Conservation (phyloP, 2,329 filamentous ascomycete genomes). For the Aspergillus viridinutans region DNA sequence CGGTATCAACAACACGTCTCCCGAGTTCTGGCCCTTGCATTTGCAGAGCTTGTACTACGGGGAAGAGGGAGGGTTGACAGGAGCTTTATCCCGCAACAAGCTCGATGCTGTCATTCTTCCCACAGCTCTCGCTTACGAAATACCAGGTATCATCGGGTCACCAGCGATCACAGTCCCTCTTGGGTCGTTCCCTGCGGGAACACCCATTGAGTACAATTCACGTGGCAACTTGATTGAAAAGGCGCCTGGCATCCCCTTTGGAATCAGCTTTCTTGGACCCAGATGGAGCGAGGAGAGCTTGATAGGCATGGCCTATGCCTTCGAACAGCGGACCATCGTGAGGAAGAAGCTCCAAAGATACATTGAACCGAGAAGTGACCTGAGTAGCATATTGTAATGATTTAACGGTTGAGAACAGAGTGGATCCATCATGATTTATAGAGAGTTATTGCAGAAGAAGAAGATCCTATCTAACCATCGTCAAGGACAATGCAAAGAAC, state of each 20-base stretch:
- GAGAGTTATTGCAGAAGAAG: not conserved
- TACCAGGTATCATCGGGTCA: slow-evolving; percentile 55
- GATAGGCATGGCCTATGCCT: slow-evolving; percentile 64
- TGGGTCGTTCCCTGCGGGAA: slow-evolving; percentile 51
- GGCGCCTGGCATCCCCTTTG: slow-evolving; percentile 57
- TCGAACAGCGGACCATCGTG: slow-evolving; percentile 57
- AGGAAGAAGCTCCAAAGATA: slow-evolving; percentile 48
- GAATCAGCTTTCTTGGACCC: slow-evolving; percentile 59
- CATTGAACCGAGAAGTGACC: slow-evolving; percentile 46
- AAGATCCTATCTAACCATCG: not conserved
- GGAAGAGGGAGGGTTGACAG: slow-evolving; percentile 57
- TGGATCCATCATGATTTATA: not conserved
- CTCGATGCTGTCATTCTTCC: slow-evolving; percentile 62
- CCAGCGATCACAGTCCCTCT: slow-evolving; percentile 63
- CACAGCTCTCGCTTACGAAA: slow-evolving; percentile 44
- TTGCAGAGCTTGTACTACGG: slow-evolving; percentile 52
- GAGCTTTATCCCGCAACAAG: slow-evolving; percentile 53
- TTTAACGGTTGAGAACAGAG: not conserved
- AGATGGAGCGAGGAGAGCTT: slow-evolving; percentile 59
- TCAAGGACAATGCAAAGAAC: not conserved
- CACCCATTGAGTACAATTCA: slow-evolving; percentile 34
- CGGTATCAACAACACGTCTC: slow-evolving; percentile 54
- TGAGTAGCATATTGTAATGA: slow-evolving; percentile 36
- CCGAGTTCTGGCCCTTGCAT: slow-evolving; percentile 55
- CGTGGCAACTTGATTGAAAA: slow-evolving; percentile 50